phyloP scores from a whole-genome alignment of 257 asterid species.

The Craterostigma plantagineum region DNA sequence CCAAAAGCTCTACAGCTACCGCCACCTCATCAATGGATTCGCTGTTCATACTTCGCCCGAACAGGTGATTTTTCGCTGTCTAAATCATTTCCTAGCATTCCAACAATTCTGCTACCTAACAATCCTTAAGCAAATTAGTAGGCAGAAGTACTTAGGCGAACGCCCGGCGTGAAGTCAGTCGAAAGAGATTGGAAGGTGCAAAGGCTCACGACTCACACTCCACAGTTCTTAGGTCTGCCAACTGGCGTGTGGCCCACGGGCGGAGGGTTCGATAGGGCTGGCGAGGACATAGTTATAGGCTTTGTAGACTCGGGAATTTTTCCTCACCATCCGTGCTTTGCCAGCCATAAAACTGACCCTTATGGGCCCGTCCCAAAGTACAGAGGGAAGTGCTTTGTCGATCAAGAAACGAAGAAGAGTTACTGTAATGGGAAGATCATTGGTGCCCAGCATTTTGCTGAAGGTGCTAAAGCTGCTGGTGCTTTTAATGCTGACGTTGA shows the following conservation, averaged over 20 bases:
- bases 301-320: constrained; percentile 93
- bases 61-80: constrained; percentile 44
- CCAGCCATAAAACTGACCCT: constrained; percentile 55
- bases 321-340: constrained; percentile 90
- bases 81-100: constrained; percentile 3
- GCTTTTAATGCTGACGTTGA: constrained; percentile 65
- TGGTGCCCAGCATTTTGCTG: constrained; percentile 97
- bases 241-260: constrained; percentile 98
- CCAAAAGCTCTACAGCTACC: constrained; percentile 85
- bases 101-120: not conserved
- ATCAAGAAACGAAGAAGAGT: constrained; percentile 50
- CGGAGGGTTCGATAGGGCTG: constrained; percentile 94
- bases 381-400: constrained; percentile 81
- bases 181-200: constrained; percentile 95
- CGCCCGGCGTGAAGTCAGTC: constrained; percentile 83
- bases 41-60: constrained; percentile 76
- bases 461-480: constrained; percentile 92
- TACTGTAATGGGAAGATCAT: constrained; percentile 90
- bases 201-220: constrained; percentile 93
- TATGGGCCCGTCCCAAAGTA: constrained; percentile 74
- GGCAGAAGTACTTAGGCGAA: constrained; percentile 74
- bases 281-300: constrained; percentile 91
- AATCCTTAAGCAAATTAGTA: constrained; percentile 15
- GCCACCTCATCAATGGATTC: constrained; percentile 84
- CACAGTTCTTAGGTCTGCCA: constrained; percentile 94